phyloP scores from a whole-genome alignment of 78 protist genomes.

The Monocercomonoides exilis region DNA sequence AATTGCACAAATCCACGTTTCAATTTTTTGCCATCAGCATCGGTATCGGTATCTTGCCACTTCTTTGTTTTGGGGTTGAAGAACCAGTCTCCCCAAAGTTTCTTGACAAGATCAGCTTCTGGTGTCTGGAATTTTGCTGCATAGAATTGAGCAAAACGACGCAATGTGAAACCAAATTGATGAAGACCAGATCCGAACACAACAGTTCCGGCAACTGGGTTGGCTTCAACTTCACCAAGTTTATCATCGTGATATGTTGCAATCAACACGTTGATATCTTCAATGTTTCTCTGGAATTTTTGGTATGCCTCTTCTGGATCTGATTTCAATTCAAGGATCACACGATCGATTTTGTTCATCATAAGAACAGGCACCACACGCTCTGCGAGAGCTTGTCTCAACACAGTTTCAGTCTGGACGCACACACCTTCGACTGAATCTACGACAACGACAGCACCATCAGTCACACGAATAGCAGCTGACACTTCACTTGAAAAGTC shows the following conservation, averaged over 20 bases:
- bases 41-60: conserved; percentile 50
- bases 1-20: conserved; percentile 89
- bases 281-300: conserved; percentile 58
- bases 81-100: conserved; percentile 98
- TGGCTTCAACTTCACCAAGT: conserved; percentile 79
- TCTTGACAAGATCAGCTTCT: conserved; percentile 56
- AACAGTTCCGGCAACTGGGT: conserved; percentile 85
- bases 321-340: conserved; percentile 81
- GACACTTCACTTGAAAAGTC: conserved; percentile 42
- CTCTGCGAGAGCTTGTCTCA: conserved; percentile 90
- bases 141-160: conserved; percentile 44
- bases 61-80: conserved; percentile 75
- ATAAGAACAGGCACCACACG: conserved; percentile 5
- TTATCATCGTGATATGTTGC: conserved; percentile 64
- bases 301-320: conserved; percentile 83
- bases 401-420: conserved; percentile 98
- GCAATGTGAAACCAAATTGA: conserved; percentile 71
- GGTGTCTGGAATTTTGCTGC: conserved; percentile 58
- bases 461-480: conserved; percentile 13
- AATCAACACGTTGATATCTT: conserved; percentile 69
- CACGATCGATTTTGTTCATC: conserved; percentile 8
- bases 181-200: conserved; percentile 74
- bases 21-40: conserved; percentile 46
- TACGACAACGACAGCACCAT: conserved; percentile 72
- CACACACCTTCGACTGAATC: conserved; percentile 98